Conservation (phyloP, 805 yeast genomes). For the Kuraishia ogatae region DNA sequence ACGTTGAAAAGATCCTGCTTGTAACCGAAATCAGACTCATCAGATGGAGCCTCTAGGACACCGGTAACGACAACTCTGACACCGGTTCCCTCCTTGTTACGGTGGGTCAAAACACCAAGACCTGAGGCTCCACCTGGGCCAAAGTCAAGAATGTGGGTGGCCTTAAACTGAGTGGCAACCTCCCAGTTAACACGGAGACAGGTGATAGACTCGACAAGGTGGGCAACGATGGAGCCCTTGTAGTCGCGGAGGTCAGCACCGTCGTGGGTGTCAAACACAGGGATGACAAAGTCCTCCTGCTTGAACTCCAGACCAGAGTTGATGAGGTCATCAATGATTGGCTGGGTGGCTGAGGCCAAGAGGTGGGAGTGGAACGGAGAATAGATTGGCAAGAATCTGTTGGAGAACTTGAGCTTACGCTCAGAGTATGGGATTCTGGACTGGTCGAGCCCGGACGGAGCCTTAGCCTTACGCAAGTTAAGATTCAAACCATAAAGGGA, state of each 20-base stretch:
- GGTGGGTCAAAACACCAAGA: slow-evolving; percentile 89
- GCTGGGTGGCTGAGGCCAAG: slow-evolving; percentile 60
- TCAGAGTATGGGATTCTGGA: slow-evolving; percentile 89
- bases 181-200: slow-evolving; percentile 95
- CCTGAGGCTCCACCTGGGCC: slow-evolving; percentile 99
- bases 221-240: slow-evolving; percentile 46
- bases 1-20: slow-evolving; percentile 90
- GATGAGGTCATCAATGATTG: slow-evolving; percentile 58
- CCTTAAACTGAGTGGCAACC: slow-evolving; percentile 65
- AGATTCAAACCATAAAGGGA: slow-evolving; percentile 92
- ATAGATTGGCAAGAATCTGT: slow-evolving; percentile 88
- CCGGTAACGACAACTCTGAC: slow-evolving; percentile 92
- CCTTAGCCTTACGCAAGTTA: slow-evolving; percentile 87
- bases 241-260: slow-evolving; percentile 68
- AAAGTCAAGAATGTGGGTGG: slow-evolving; percentile 89
- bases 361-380: slow-evolving; percentile 96
- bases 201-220: slow-evolving; percentile 78
- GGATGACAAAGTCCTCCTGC: slow-evolving; percentile 54
- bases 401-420: slow-evolving; percentile 88
- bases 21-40: slow-evolving; percentile 85
- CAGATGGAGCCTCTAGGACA: slow-evolving; percentile 57
- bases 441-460: slow-evolving; percentile 90
- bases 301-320: slow-evolving; percentile 49
- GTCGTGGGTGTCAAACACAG: slow-evolving; percentile 84
- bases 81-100: slow-evolving; percentile 98